Base-by-base conservation (phyloP, 2,329 filamentous ascomycete genomes). In the Talaromyces marneffei region DNA sequence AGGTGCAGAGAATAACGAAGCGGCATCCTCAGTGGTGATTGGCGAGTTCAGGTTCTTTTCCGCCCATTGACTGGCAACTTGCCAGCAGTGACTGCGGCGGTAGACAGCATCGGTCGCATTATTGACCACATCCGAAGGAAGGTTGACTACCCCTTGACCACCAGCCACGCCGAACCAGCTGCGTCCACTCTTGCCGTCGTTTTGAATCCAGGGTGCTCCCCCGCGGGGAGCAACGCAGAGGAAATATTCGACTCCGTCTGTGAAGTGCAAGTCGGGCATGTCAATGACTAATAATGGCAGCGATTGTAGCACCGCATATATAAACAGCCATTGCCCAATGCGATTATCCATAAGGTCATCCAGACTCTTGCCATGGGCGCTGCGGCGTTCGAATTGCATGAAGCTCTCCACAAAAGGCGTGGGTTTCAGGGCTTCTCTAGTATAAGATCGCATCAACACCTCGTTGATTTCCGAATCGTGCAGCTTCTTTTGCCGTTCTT, bases 401-500 rank as follows among this genome's bases (percentile, higher is more conserved):
- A 80, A 81, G 31, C 74, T 72, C 64, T 80, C 77, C 31, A 81
- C 74, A 65, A 79, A 81, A 1, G 74, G 66, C 0, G 78, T 80
- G 16, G 78, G 74, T 48, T 75, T 76, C 67, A 80, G 84, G 1
- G 86, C 86, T 66, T 93, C 90, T 48, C 85, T 83, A 66, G 96
- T 96, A 76, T 92, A 92, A 0, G 89, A 88, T 64, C 87, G 87
- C 70, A 88, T 86, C n/a, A 97, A 77, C 35, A 96, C 82, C 20
- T 88, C 83, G 16, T 86, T 85, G 46, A 92, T 82, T 69, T 97
- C 91, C 62, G 93, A 85, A 57, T 89, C 85, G 72, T 91, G 90
- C 61, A 97, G 78, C 69, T 86, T 89, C 77, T 85, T 86, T 18
- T 82, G 83, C 63, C 87, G 83, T 59, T 90, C 83, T 71, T 90